Evolutionary conservation across 768 basidiomycete species (phyloP).

Genomic region (Tulasnella sp.): DNA sequence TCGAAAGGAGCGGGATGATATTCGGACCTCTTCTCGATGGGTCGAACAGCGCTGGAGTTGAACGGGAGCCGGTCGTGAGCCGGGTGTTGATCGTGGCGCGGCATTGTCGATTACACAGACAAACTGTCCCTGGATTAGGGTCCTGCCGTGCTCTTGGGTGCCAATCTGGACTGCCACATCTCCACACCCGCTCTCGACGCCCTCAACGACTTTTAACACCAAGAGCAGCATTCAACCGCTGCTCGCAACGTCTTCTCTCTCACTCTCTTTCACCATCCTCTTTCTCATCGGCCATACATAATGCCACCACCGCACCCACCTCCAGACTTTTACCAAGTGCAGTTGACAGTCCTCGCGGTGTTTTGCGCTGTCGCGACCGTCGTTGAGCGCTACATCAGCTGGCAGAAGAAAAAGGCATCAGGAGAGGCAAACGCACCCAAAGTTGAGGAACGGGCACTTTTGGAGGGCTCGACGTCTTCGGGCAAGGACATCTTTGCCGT

Average conservation of each 20-base stretch:
- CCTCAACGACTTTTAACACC: not conserved
- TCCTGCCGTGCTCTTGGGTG: not conserved
- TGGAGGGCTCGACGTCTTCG: conserved; percentile 3
- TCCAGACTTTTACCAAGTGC: conserved; percentile 24
- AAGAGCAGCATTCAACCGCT: conserved; percentile 4
- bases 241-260: not conserved
- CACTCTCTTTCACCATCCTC: not conserved
- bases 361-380: conserved; percentile 17
- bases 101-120: not conserved
- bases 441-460: not conserved
- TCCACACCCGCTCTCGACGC: not conserved
- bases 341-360: conserved; percentile 15
- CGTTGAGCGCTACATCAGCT: conserved; percentile 18
- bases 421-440: not conserved
- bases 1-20: too few species aligned
- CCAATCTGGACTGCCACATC: conserved; percentile 7
- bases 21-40: too few species aligned
- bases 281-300: not conserved
- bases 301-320: conserved; percentile 8
- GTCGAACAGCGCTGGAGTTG: too few species aligned
- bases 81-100: too few species aligned
- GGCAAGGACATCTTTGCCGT: conserved; percentile 5
- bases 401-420: conserved; percentile 15
- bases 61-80: too few species aligned
- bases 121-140: not conserved